Percentiles rank a stretch among this genome's conserved stretches.
Conservation (phyloP, 192 early-diverging fungal genomes). For the Entrophospora sp. region DNA sequence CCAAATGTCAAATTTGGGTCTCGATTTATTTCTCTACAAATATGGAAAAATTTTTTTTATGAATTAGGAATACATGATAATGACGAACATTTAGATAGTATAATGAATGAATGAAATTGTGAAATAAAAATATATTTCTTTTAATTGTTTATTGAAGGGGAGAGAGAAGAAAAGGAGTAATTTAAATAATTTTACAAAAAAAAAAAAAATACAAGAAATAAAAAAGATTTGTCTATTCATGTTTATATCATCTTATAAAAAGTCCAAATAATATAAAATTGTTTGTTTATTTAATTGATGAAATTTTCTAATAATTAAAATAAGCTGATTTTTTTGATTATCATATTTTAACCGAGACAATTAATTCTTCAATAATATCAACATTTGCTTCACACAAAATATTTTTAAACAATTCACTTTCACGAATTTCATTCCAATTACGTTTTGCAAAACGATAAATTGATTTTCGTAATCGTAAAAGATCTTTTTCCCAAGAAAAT, state of each 20-base stretch:
- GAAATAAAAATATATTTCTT: no score
- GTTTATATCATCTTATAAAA: background rate
- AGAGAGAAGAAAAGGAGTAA: no score
- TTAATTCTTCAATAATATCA: conserved; percentile 11
- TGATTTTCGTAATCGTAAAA: background rate
- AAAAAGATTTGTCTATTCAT: no score
- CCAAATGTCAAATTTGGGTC: no score
- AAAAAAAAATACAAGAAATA: no score
- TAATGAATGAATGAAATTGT: background rate
- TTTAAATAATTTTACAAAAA: no score
- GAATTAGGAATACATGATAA: background rate
- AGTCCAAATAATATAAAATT: background rate
- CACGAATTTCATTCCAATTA: background rate
- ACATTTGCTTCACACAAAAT: conserved; percentile 2
- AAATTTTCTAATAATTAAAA: background rate
- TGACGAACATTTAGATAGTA: background rate
- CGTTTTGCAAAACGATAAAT: background rate
- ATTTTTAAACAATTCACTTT: background rate
- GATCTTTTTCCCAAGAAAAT: background rate
- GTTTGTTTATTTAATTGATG: no score
- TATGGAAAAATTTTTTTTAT: background rate
- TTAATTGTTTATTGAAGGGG: no score
- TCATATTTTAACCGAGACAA: background rate
- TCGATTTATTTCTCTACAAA: background rate
- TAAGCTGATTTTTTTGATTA: background rate